Evolutionary conservation across 1,284 basidiomycete species (phyloP).

Genomic region (Fistulinella cinereoalba): DNA sequence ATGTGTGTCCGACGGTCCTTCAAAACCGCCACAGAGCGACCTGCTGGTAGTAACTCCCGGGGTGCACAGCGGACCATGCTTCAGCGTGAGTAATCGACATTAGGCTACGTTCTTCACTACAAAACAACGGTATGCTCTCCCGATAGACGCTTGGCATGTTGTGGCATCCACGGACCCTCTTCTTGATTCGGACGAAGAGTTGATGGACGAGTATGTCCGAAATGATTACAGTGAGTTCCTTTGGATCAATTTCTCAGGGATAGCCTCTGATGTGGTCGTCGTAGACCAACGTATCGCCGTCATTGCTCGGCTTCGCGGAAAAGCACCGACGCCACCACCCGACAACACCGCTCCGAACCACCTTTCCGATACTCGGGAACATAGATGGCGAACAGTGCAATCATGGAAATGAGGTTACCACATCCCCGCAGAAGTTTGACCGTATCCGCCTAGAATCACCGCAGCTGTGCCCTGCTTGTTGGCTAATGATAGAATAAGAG

Average conservation of each 20-base stretch:
- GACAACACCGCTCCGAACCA: constrained; percentile 9
- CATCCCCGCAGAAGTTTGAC: not conserved
- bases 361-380: constrained; percentile 29
- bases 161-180: constrained; percentile 61
- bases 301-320: constrained; percentile 44
- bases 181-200: constrained; percentile 70
- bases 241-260: not conserved
- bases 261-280: not conserved
- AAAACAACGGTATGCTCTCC: not conserved
- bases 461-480: too few relatives aligned
- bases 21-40: constrained; percentile 21
- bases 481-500: too few relatives aligned
- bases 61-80: constrained; percentile 37
- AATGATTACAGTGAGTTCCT: constrained; percentile 58
- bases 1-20: not conserved
- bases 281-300: constrained; percentile 51
- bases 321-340: constrained; percentile 40
- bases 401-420: constrained; percentile 34
- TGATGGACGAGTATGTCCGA: constrained; percentile 57
- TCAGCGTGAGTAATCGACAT: constrained; percentile 26
- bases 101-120: not conserved
- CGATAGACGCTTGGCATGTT: constrained; percentile 67
- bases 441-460: not conserved
- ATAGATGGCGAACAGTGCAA: constrained; percentile 39
- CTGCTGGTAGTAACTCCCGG: constrained; percentile 12